Conservation (phyloP, 2,329 filamentous ascomycete genomes). For the Aspergillus piperis region DNA sequence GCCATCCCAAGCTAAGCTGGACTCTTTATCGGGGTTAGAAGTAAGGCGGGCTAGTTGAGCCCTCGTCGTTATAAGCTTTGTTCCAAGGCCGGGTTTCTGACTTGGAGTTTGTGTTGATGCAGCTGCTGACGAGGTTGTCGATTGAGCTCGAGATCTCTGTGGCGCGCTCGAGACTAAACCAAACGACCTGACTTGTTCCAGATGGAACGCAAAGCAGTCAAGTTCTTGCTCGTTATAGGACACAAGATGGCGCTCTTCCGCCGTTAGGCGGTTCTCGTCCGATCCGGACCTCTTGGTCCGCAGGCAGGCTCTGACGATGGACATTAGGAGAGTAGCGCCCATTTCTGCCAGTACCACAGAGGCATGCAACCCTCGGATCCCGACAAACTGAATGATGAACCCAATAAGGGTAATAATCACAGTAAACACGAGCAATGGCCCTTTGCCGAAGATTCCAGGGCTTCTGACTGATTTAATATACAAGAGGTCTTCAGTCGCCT, state of each 20-base stretch:
- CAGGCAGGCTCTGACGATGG: constrained; percentile 36
- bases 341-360: constrained; percentile 40
- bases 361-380: constrained; percentile 40
- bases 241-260: constrained; percentile 22
- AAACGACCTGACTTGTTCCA: constrained; percentile 29
- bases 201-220: constrained; percentile 34
- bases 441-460: constrained; percentile 13
- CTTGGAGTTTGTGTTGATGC: constrained; percentile 6
- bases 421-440: constrained; percentile 23
- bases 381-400: constrained; percentile 44
- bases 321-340: constrained; percentile 41
- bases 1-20: constrained; percentile 26
- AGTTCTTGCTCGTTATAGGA: constrained; percentile 34
- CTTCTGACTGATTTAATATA: constrained; percentile 35
- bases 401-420: constrained; percentile 33
- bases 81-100: not conserved
- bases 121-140: constrained; percentile 12
- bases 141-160: constrained; percentile 6
- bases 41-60: constrained; percentile 28
- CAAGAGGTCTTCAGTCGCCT: constrained; percentile 16
- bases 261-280: constrained; percentile 29
- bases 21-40: not conserved
- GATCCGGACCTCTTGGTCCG: constrained; percentile 34
- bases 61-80: constrained; percentile 25
- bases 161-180: constrained; percentile 13